A percentile compares a stretch with the other conserved stretches of the same genome.
These are phyloP conservation scores for Collybia nuda DNA, from an alignment of 768 basidiomycete genomes.

Conservation along the genomic window DNA sequence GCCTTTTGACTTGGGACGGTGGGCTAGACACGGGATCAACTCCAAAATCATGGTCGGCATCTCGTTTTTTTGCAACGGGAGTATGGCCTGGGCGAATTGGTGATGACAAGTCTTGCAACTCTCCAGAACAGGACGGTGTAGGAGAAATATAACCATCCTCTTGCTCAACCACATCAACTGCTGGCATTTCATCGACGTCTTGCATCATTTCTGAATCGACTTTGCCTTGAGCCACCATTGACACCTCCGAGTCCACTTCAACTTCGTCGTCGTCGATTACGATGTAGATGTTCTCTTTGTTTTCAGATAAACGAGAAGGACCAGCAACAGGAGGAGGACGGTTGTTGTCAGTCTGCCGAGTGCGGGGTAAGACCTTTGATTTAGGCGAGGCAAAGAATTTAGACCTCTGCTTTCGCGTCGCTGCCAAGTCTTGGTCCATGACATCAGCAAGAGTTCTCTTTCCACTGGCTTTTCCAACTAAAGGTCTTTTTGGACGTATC, in stretches of 20 bases:
- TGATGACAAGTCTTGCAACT: constrained; percentile 68
- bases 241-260: constrained; percentile 23
- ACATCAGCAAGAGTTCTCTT: constrained; percentile 73
- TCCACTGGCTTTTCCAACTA: constrained; percentile 63
- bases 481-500: constrained; percentile 17
- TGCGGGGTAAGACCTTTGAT: constrained; percentile 10
- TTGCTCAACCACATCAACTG: constrained; percentile 54
- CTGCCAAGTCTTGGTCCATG: constrained; percentile 62
- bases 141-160: constrained; percentile 88
- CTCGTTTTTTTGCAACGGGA: constrained; percentile 11
- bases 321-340: constrained; percentile 20
- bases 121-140: constrained; percentile 50
- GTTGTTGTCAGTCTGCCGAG: constrained; percentile 7
- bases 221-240: constrained; percentile 36
- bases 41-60: constrained; percentile 44
- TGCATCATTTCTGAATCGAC: constrained; percentile 37
- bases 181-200: constrained; percentile 38
- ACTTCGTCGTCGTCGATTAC: constrained; percentile 27
- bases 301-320: constrained; percentile 29
- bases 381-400: constrained; percentile 33
- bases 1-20: constrained; percentile 9
- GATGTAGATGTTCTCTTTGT: constrained; percentile 45
- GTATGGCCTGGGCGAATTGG: constrained; percentile 38
- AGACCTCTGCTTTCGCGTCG: constrained; percentile 38
- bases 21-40: constrained; percentile 57